Percentiles rank a stretch among this genome's conserved stretches.
phyloP scores from a whole-genome alignment of 192 early-diverging fungal genomes.

The Coemansia sp. region DNA sequence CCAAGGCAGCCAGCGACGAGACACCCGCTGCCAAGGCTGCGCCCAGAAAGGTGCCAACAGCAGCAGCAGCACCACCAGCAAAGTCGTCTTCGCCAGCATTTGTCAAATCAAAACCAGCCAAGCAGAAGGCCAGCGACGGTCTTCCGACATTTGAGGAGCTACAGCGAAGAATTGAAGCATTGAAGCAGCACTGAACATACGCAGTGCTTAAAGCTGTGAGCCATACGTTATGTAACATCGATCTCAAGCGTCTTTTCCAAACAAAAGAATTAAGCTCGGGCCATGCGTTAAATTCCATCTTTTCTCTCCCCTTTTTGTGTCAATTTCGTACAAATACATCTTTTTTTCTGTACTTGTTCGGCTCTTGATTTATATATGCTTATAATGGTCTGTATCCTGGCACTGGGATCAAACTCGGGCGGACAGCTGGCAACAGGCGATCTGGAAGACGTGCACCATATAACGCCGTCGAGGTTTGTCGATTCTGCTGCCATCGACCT shows the following conservation, averaged over 20 bases:
- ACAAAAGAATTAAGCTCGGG: too few relatives aligned
- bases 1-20: background rate
- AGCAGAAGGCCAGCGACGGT: conserved; percentile 11
- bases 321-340: background rate
- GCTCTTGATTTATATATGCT: background rate
- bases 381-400: conserved; percentile 28
- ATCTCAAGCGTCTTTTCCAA: too few relatives aligned
- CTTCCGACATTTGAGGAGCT: conserved; percentile 17
- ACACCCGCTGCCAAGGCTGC: background rate
- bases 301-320: background rate
- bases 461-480: conserved; percentile 3
- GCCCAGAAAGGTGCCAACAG: background rate
- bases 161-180: background rate
- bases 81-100: background rate
- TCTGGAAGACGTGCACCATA: conserved; percentile 29
- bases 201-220: background rate
- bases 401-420: conserved; percentile 51
- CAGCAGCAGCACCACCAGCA: too few relatives aligned
- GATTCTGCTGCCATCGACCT: background rate
- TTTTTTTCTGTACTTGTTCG: background rate
- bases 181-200: background rate
- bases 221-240: background rate
- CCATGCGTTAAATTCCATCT: too few relatives aligned
- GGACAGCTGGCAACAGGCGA: conserved; percentile 44
- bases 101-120: background rate